phyloP scores from a whole-genome alignment of 495 filamentous ascomycete genomes.

The Xylaria cubensis region DNA sequence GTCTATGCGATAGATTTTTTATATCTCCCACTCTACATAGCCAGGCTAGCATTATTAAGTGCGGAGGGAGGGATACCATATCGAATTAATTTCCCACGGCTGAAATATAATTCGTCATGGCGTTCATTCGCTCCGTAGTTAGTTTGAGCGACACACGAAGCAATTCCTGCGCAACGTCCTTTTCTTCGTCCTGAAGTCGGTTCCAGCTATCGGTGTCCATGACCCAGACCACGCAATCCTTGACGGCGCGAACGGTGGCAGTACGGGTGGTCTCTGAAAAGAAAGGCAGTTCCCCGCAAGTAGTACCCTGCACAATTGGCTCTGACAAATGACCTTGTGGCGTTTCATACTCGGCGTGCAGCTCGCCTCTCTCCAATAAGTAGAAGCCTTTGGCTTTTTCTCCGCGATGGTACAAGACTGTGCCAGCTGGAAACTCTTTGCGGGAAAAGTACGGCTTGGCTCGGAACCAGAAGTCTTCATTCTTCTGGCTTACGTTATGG shows the following conservation, averaged over 20 bases:
- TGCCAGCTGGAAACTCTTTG: constrained; percentile 68
- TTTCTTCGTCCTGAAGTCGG: constrained; percentile 68
- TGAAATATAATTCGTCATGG: constrained; percentile 70
- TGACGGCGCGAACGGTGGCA: constrained; percentile 82
- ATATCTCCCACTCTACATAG: not conserved
- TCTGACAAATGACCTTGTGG: constrained; percentile 90
- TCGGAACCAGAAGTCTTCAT: constrained; percentile 94
- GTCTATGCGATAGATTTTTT: not conserved
- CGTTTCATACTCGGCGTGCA: constrained; percentile 86
- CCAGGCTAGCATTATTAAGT: not conserved
- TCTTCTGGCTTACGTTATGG: constrained; percentile 78
- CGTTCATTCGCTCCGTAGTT: constrained; percentile 87
- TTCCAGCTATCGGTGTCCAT: constrained; percentile 74
- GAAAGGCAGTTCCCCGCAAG: constrained; percentile 95
- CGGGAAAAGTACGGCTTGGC: constrained; percentile 73
- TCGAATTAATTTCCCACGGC: constrained; percentile 38
- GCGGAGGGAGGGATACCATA: not conserved
- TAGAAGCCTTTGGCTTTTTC: constrained; percentile 81
- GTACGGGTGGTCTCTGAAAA: constrained; percentile 89
- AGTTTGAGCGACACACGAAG: constrained; percentile 84
- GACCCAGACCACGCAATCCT: constrained; percentile 82
- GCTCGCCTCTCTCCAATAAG: constrained; percentile 86
- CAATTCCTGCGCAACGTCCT: constrained; percentile 82
- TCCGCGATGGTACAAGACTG: constrained; percentile 76
- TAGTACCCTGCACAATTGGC: constrained; percentile 91